phyloP scores from a whole-genome alignment of 257 asterid genomes.

The Rubia yunnanensis region DNA sequence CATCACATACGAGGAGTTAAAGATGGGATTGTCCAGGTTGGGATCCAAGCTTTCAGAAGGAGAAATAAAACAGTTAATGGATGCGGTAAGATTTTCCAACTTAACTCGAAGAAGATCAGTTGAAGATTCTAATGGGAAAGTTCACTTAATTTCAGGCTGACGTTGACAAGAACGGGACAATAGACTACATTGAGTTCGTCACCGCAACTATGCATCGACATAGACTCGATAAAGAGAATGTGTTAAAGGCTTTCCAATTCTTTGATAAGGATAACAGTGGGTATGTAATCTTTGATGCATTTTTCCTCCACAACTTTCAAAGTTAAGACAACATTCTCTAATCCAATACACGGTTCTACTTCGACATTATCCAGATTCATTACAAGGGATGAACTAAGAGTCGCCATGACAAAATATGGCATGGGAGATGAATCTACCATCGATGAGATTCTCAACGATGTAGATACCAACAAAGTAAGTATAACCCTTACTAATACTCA shows the following conservation, averaged over 20 bases:
- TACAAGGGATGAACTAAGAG: slow-evolving; percentile 88
- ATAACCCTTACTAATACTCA: background rate
- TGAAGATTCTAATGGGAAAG: background rate
- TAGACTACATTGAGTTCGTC: slow-evolving; percentile 77
- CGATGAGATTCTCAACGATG: slow-evolving; percentile 75
- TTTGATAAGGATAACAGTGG: slow-evolving; percentile 79
- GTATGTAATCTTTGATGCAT: slow-evolving; percentile 19
- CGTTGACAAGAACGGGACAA: slow-evolving; percentile 70
- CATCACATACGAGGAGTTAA: slow-evolving; percentile 76
- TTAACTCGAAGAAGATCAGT: background rate
- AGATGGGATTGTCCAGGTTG: slow-evolving; percentile 61
- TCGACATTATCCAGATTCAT: slow-evolving; percentile 39
- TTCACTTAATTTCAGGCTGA: slow-evolving; percentile 48
- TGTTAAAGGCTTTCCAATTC: slow-evolving; percentile 61
- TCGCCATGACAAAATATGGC: slow-evolving; percentile 68
- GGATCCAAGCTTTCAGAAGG: slow-evolving; percentile 73
- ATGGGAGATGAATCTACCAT: slow-evolving; percentile 94
- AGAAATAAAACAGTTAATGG: slow-evolving; percentile 76
- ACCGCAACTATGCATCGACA: slow-evolving; percentile 94
- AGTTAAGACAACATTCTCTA: background rate
- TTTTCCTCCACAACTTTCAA: background rate
- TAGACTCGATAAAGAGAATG: slow-evolving; percentile 67
- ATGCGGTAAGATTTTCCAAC: slow-evolving; percentile 51
- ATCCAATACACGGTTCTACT: background rate
- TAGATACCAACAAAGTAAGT: slow-evolving; percentile 65